Evolutionary conservation across 2,329 filamentous ascomycete species (phyloP), one percentile per base, ranked within the genome.

Genomic region (Elsinoe fawcettii): DNA sequence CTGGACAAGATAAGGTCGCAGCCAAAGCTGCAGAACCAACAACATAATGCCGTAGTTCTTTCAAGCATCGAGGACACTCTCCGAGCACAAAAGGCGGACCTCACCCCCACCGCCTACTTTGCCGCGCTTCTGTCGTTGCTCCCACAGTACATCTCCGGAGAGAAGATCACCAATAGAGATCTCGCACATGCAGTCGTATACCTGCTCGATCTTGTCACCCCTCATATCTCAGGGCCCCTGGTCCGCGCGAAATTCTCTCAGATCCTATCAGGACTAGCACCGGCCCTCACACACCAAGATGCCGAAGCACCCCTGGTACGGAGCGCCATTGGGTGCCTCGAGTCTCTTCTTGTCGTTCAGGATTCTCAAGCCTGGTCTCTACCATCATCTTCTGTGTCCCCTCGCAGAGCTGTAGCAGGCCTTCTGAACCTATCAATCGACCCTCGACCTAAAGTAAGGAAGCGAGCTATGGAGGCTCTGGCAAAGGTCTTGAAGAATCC

Each of bases 191-290:
- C 92, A 2, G 87, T 95, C 63, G 87, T 99, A 65, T 99, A 99
- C 73, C 85, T 99, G 14, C 89, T 99, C 75, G 92, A 99, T 73
- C 78, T 95, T 63, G 83, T 96, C 65, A 93, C 90, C 14, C 87
- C 88, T 59, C 88, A 85, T 74, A 85, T 91, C 60, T 90, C 93
- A 56, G 82, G 88, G 60, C 83, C 91, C 60, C 84, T 99, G 59
- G 86, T 99, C 58, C 88, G 91, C 67, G 87, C 90, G 63, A 96
- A 97, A 72, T 99, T 99, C 75, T 87, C 88, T 25, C 88, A 95
- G 72, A 96, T 99, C 66, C 84, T 99, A 60, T 84, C 85, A 30
- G 85, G 87, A 60, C 82, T 99, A 63, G 90, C 89, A 18, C 91
- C 92, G 1, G 86, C 91, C 11, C 79, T 99, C 47, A 84, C 88